A percentile compares a stretch with the other conserved stretches of the same genome.
Evolutionary conservation across 192 early-diverging fungal species (phyloP).

Genomic region (Phycomyces nitens): DNA sequence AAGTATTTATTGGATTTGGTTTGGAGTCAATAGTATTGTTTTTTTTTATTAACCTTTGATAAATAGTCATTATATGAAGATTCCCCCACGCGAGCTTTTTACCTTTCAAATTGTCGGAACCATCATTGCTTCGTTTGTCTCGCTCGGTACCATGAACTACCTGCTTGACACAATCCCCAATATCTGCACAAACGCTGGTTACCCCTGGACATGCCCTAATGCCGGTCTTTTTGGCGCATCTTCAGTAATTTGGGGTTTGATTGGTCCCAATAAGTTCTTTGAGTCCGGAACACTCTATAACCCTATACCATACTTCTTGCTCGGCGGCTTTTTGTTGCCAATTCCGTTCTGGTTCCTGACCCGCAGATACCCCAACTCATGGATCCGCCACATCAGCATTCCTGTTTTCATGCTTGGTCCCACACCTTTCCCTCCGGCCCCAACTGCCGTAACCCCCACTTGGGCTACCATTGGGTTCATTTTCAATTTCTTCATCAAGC

Average conservation of each 20-base stretch:
- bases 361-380: conserved; percentile 59
- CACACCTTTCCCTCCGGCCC: conserved; percentile 59
- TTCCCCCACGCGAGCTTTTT: conserved; percentile 79
- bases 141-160: conserved; percentile 66
- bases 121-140: conserved; percentile 62
- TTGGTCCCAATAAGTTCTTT: conserved; percentile 71
- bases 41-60: not conserved
- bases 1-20: not conserved
- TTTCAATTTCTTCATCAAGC: conserved; percentile 69
- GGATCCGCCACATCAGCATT: conserved; percentile 66
- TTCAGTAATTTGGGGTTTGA: conserved; percentile 77
- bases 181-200: conserved; percentile 58
- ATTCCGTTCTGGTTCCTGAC: conserved; percentile 66
- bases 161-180: conserved; percentile 54
- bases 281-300: conserved; percentile 44
- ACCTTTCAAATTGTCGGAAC: conserved; percentile 74
- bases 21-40: not conserved
- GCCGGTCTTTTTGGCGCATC: conserved; percentile 59
- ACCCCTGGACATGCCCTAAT: conserved; percentile 65
- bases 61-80: conserved; percentile 70
- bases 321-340: conserved; percentile 67
- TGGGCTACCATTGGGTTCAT: conserved; percentile 56
- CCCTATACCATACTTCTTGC: conserved; percentile 49
- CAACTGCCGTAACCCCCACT: conserved; percentile 42
- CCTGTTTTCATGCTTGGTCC: conserved; percentile 64